These are phyloP conservation scores for Nitzschia sp. DNA, from an alignment of 108 stramenopile species.

Conservation along the genomic window DNA sequence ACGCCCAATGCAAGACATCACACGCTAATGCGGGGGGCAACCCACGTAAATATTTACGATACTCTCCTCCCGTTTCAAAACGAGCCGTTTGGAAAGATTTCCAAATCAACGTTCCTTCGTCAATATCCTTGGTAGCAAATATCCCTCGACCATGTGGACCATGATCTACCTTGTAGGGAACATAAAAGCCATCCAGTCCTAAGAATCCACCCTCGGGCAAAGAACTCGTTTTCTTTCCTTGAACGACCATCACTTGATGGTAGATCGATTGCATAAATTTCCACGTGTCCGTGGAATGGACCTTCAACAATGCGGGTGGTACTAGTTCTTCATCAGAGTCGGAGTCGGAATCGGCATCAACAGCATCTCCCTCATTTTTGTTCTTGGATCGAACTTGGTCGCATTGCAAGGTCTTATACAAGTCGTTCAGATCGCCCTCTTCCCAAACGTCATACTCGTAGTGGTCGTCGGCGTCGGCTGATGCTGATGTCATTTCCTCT, in stretches of 20 bases:
- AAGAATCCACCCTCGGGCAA: neutral
- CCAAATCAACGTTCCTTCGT: slow-evolving; percentile 14
- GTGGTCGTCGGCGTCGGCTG: too few relatives aligned
- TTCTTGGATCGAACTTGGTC: too few relatives aligned
- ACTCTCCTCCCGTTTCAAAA: neutral
- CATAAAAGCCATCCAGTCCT: slow-evolving; percentile 5
- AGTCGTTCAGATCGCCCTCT: too few relatives aligned
- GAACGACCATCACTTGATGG: neutral
- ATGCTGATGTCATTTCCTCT: too few relatives aligned
- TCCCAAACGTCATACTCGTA: too few relatives aligned
- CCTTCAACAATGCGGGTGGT: too few relatives aligned
- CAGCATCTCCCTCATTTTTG: too few relatives aligned
- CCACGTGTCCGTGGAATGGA: slow-evolving; percentile 3
- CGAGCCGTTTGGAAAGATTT: slow-evolving; percentile 15
- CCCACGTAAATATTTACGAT: neutral
- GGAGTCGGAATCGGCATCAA: too few relatives aligned
- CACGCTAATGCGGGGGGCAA: slow-evolving; percentile 8
- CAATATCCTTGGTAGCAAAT: neutral
- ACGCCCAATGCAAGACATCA: slow-evolving; percentile 24
- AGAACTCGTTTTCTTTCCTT: neutral
- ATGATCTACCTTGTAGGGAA: neutral
- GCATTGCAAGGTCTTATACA: too few relatives aligned
- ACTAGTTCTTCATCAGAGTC: too few relatives aligned
- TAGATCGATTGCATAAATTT: slow-evolving; percentile 2
- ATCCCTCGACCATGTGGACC: slow-evolving; percentile 8